These are phyloP conservation scores for Sanguinoderma infundibulare DNA, from an alignment of 1,284 basidiomycete genomes.

Conservation along the genomic window DNA sequence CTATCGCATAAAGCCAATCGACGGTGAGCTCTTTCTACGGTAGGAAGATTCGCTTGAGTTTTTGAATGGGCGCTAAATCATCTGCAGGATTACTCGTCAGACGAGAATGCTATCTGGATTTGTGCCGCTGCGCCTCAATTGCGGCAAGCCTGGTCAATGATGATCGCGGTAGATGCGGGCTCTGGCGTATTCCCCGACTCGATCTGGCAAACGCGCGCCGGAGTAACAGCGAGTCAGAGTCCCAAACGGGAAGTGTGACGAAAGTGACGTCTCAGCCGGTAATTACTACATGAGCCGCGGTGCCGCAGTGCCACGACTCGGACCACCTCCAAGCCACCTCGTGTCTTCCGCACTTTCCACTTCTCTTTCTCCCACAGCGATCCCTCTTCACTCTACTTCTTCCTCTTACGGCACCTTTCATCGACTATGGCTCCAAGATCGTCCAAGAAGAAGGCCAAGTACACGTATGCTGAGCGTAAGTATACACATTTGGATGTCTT, in stretches of 20 bases:
- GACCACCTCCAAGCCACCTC: background rate
- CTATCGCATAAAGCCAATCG: too few relatives aligned
- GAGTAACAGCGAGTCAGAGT: background rate
- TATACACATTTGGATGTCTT: constrained; percentile 2
- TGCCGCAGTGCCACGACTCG: background rate
- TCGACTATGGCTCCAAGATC: constrained; percentile 31
- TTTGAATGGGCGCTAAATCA: too few relatives aligned
- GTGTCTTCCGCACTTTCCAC: background rate
- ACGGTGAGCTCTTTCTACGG: too few relatives aligned
- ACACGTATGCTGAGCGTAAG: constrained; percentile 52
- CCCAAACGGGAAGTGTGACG: background rate
- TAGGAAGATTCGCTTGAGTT: too few relatives aligned
- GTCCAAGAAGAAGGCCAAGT: constrained; percentile 40
- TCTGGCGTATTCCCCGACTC: too few relatives aligned
- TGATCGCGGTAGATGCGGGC: too few relatives aligned
- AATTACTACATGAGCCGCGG: background rate
- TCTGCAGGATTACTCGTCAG: too few relatives aligned
- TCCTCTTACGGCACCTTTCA: background rate
- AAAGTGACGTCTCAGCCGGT: background rate
- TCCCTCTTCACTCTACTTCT: background rate
- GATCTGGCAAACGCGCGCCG: too few relatives aligned
- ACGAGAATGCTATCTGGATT: too few relatives aligned
- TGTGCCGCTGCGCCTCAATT: too few relatives aligned
- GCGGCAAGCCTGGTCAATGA: too few relatives aligned
- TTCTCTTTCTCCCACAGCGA: background rate